Base-by-base conservation (phyloP, 305 asterid species). In the Rubia peregrina region DNA sequence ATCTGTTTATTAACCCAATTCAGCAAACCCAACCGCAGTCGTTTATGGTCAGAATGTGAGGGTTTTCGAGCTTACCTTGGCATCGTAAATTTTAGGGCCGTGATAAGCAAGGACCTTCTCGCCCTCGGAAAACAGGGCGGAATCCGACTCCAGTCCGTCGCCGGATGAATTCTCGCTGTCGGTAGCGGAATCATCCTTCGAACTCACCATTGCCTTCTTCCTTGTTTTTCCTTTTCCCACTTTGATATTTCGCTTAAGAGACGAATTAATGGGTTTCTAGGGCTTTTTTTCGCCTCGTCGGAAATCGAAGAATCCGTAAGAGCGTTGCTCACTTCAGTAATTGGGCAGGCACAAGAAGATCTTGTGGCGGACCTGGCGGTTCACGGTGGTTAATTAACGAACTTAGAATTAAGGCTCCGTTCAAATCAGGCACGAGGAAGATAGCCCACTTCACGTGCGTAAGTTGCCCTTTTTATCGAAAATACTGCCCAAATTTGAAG, bases 21-120 rank as follows among this genome's bases (percentile, higher is more conserved):
- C 56, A 49, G 56, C 56, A 49, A 14, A 16, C 16, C 21, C 16
- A 49, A 14, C 10, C 51, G 13, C 48, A 42, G 48, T 2, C 48
- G 48, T 42, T 11, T 46, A 46, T 6, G 8, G 7, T 40, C 7
- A 60, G 24, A 56, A 70, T 13, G 17, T 40, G 67, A 66, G 44
- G 49, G 26, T 62, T 38, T 60, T 46, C 64, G 75, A 65, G 73
- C 75, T 68, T 86, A 79, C 98, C 90, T 89, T 91, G 68, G 98
- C 96, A 77, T 89, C 92, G 83, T 88, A 88, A 80, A 88, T 86
- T 76, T 86, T 88, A 74, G 98, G 90, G 22, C 96, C 94, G 68
- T 90, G 96, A 74, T 75, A 89, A 21, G 95, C 98, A 9, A 92
- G 90, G 79, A 92, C 96, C 75, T 83, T 92, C 79, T 92, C 98